phyloP scores from a whole-genome alignment of 176 grass and related monocot species.

The Hyparrhenia diplandra region DNA sequence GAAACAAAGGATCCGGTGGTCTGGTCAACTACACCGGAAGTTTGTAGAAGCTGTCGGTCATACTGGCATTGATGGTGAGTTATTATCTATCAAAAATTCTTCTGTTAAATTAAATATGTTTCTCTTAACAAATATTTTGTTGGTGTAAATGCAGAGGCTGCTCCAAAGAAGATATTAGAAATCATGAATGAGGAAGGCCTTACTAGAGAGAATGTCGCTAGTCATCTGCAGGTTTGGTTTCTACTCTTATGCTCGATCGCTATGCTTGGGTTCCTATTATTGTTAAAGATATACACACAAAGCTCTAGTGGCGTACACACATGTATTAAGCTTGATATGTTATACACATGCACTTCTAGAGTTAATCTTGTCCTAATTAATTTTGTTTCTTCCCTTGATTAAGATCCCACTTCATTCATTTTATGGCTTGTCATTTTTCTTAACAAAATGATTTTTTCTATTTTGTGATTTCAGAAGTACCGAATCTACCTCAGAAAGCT shows the following conservation, averaged over 20 bases:
- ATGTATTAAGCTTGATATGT: background rate
- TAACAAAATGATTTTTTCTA: background rate
- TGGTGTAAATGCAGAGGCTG: constrained; percentile 38
- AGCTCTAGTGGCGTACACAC: background rate
- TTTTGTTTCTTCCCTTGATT: background rate
- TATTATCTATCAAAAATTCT: background rate
- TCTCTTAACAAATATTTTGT: background rate
- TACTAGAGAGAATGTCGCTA: constrained; percentile 53
- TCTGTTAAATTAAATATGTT: background rate
- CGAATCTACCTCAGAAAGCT: constrained; percentile 45
- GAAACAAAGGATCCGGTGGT: constrained; percentile 57
- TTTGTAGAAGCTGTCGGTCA: constrained; percentile 51
- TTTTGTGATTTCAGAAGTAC: constrained; percentile 62
- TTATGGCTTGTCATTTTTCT: background rate
- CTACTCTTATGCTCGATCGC: background rate
- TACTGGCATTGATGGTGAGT: constrained; percentile 63
- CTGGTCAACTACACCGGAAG: constrained; percentile 39
- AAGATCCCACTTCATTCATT: constrained; percentile 23
- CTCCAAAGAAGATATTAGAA: constrained; percentile 60
- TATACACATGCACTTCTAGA: background rate
- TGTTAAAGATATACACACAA: background rate
- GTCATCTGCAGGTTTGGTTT: constrained; percentile 64
- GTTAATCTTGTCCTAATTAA: background rate
- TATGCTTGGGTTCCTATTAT: background rate
- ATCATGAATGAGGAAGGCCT: constrained; percentile 52